Evolutionary conservation across 176 grass and related monocot species (phyloP).

Genomic region (Aegilops speltoides): DNA sequence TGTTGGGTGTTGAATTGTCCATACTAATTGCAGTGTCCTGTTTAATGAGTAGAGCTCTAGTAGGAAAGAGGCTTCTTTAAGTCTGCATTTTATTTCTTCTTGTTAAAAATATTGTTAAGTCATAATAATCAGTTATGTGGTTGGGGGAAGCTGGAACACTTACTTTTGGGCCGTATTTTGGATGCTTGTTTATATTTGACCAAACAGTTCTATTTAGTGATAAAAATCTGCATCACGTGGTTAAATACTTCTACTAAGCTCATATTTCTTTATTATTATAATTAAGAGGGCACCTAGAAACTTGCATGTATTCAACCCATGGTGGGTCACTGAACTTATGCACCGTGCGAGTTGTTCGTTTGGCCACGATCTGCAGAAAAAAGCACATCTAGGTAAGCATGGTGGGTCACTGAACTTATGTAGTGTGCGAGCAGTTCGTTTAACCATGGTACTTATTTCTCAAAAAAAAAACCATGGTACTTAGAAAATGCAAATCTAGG

Average conservation of each 20-base stretch:
- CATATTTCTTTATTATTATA: background rate
- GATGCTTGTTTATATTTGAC: background rate
- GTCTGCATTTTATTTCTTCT: background rate
- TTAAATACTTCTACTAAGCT: background rate
- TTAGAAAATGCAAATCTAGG: too few species aligned
- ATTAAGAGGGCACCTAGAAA: background rate
- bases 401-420: too few species aligned
- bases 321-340: background rate
- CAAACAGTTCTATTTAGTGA: background rate
- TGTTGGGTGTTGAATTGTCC: background rate
- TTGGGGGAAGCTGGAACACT: background rate
- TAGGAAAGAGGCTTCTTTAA: slow-evolving; percentile 15
- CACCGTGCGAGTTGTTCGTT: background rate
- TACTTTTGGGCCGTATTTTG: background rate
- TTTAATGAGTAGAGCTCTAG: background rate
- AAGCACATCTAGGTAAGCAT: background rate
- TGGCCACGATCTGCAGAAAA: background rate
- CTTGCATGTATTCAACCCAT: slow-evolving; percentile 10
- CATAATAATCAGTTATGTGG: background rate
- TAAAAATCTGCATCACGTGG: background rate
- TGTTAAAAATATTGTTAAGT: background rate
- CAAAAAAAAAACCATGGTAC: too few species aligned
- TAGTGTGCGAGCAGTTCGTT: too few species aligned
- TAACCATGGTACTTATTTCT: too few species aligned
- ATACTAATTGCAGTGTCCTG: background rate